Conservation (phyloP, 2,329 filamentous ascomycete species). For the Paecilomyces sp. region DNA sequence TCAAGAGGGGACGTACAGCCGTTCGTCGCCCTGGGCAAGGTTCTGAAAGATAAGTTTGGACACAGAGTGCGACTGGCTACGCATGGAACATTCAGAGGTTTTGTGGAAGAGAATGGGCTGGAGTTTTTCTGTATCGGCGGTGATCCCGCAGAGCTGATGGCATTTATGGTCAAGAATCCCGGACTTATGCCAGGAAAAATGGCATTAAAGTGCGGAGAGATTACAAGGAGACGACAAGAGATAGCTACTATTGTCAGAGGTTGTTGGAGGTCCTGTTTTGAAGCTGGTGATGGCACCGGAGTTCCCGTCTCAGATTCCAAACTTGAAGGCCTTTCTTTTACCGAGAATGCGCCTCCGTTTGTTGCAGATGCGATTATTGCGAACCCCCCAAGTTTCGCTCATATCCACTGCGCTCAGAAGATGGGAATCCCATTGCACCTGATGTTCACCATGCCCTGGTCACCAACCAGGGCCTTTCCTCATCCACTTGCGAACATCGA, state of each 20-base stretch:
- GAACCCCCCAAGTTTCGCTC: constrained; percentile 71
- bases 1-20: constrained; percentile 71
- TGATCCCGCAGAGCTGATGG: constrained; percentile 69
- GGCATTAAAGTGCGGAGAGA: constrained; percentile 67
- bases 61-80: constrained; percentile 70
- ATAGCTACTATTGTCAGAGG: constrained; percentile 76
- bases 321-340: constrained; percentile 38
- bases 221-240: constrained; percentile 64
- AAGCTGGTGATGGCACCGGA: constrained; percentile 62
- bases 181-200: constrained; percentile 78
- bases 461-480: constrained; percentile 75
- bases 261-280: constrained; percentile 80
- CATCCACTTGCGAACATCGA: constrained; percentile 81
- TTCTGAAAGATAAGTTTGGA: constrained; percentile 56
- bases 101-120: constrained; percentile 62
- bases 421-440: constrained; percentile 70
- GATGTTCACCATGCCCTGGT: constrained; percentile 97
- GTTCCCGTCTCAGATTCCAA: constrained; percentile 45
- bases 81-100: constrained; percentile 59
- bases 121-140: constrained; percentile 75
- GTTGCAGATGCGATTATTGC: constrained; percentile 85
- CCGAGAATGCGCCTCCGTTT: constrained; percentile 55
- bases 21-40: constrained; percentile 62
- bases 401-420: constrained; percentile 72
- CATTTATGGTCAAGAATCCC: constrained; percentile 87